These are phyloP conservation scores for Botrytis elliptica DNA, from an alignment of 2,329 filamentous ascomycete genomes.

Conservation along the genomic window DNA sequence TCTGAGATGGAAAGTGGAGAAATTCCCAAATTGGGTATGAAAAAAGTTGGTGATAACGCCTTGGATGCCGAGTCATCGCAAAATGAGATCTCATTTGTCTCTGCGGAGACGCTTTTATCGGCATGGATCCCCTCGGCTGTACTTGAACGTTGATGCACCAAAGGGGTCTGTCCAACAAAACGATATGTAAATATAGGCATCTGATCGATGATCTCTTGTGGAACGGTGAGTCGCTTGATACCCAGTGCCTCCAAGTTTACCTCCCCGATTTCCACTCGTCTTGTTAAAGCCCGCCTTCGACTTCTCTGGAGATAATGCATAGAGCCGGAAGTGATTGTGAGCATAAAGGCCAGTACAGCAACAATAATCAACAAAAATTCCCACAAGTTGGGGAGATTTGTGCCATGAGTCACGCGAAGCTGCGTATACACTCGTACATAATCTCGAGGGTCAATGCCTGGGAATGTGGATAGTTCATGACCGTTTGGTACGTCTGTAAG, in stretches of 20 bases:
- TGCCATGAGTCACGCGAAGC: constrained; percentile 48
- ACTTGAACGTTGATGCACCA: constrained; percentile 39
- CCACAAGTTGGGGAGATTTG: constrained; percentile 71
- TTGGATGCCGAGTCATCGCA: not conserved
- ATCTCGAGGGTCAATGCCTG: constrained; percentile 55
- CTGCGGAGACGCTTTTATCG: not conserved
- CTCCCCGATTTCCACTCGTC: constrained; percentile 72
- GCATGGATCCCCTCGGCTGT: not conserved
- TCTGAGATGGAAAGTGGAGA: not conserved
- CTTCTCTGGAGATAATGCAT: constrained; percentile 79
- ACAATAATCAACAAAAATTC: constrained; percentile 71
- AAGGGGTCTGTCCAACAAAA: constrained; percentile 42
- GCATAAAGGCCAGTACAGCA: constrained; percentile 66
- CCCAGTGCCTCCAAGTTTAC: constrained; percentile 84
- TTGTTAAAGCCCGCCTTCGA: constrained; percentile 64
- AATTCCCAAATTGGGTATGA: not conserved
- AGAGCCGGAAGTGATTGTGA: constrained; percentile 62
- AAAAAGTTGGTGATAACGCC: not conserved
- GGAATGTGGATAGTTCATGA: constrained; percentile 53
- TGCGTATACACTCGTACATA: constrained; percentile 61
- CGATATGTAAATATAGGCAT: constrained; percentile 80
- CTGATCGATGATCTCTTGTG: constrained; percentile 64
- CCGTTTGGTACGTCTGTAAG: constrained; percentile 61
- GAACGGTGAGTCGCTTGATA: constrained; percentile 78
- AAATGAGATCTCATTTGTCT: not conserved